Evolutionary conservation across 2,329 filamentous ascomycete genomes (phyloP).

Genomic region (Penicillium sp.): DNA sequence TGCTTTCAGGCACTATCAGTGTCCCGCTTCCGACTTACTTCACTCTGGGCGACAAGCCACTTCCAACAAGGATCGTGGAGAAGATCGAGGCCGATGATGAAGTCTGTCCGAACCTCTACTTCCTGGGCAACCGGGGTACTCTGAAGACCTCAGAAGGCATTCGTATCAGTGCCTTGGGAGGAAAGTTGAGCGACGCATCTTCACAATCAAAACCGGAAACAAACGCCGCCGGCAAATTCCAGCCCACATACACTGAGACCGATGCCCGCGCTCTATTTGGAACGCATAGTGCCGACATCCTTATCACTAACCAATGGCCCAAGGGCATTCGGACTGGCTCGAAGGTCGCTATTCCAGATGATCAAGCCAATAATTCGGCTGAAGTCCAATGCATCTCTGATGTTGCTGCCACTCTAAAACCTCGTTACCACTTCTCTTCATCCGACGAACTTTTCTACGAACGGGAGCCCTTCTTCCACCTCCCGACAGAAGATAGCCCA

Average conservation of each 20-base stretch:
- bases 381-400: constrained; percentile 74
- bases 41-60: constrained; percentile 72
- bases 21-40: constrained; percentile 90
- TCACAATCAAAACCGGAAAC: constrained; percentile 34
- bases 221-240: constrained; percentile 65
- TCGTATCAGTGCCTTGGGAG: constrained; percentile 84
- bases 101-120: constrained; percentile 89
- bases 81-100: constrained; percentile 74
- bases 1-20: constrained; percentile 73
- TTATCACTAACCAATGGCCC: constrained; percentile 88
- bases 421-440: constrained; percentile 85
- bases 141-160: constrained; percentile 90
- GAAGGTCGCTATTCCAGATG: constrained; percentile 62
- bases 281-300: constrained; percentile 79
- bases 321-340: constrained; percentile 71
- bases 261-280: constrained; percentile 78
- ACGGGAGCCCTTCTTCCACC: constrained; percentile 87
- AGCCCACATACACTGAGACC: constrained; percentile 75
- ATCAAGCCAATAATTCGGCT: constrained; percentile 51
- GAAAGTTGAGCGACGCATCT: constrained; percentile 54
- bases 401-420: constrained; percentile 77
- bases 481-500: constrained; percentile 55
- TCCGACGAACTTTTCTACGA: constrained; percentile 79
- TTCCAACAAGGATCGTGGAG: constrained; percentile 72
- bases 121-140: constrained; percentile 81